These are phyloP conservation scores for Colletotrichum ledebouriae DNA, from an alignment of 2,329 filamentous ascomycete genomes.

Conservation along the genomic window DNA sequence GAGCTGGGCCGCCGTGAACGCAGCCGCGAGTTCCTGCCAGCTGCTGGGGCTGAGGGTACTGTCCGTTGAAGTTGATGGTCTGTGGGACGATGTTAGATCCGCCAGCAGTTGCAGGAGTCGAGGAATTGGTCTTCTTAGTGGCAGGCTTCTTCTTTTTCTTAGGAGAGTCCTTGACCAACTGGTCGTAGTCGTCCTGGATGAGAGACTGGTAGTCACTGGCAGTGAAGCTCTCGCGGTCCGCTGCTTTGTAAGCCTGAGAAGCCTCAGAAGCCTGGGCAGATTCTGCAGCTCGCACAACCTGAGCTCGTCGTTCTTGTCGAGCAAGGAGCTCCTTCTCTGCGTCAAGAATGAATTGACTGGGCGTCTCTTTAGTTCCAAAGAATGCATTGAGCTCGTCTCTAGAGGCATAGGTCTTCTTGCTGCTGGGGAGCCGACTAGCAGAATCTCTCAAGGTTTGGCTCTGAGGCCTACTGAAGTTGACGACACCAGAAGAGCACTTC, in stretches of 20 bases:
- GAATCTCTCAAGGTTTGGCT: background rate
- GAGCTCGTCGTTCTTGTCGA: background rate
- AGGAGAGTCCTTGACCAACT: constrained; percentile 21
- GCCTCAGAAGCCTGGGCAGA: background rate
- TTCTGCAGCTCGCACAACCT: background rate
- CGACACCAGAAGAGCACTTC: background rate
- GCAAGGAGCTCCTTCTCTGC: background rate
- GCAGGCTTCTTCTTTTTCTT: constrained; percentile 25
- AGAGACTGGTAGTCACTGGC: constrained; percentile 26
- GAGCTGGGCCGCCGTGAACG: background rate
- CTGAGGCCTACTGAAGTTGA: constrained; percentile 38
- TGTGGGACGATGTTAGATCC: constrained; percentile 14
- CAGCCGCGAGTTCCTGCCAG: constrained; percentile 2
- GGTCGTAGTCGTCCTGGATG: constrained; percentile 30
- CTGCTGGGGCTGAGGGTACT: constrained; percentile 12
- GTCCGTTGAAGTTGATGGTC: constrained; percentile 25
- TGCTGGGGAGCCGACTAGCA: background rate
- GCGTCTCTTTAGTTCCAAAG: constrained; percentile 4
- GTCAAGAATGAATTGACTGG: background rate
- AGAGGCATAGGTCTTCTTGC: background rate
- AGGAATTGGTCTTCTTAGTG: background rate
- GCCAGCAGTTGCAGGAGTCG: background rate
- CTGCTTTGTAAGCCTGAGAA: background rate
- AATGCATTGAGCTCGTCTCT: background rate
- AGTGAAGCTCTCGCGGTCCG: constrained; percentile 16